Percentiles rank a stretch among this genome's conserved stretches.
Evolutionary conservation across 371 early-diverging fungal species (phyloP).

Genomic region (Apophysomyces trapeziformis): DNA sequence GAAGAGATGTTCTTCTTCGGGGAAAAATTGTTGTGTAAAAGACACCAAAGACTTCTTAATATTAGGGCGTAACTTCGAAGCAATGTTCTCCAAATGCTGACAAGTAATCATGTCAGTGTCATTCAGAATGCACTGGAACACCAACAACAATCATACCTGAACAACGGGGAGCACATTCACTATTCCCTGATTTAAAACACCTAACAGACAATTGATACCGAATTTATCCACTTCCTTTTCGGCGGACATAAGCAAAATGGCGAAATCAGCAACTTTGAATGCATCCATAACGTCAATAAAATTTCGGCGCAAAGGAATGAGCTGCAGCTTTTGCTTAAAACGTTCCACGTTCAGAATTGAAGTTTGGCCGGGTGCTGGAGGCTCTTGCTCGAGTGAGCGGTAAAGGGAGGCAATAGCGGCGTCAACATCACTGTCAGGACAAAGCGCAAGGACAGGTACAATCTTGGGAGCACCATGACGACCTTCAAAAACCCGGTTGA

Average conservation of each 20-base stretch:
- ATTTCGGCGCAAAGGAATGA: conserved; percentile 68
- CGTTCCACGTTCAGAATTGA: conserved; percentile 54
- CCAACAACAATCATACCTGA: conserved; percentile 41
- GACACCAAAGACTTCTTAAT: conserved; percentile 82
- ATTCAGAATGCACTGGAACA: too few relatives aligned
- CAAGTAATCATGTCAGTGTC: conserved; percentile 7
- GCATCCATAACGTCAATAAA: conserved; percentile 85
- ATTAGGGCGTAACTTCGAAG: conserved; percentile 71
- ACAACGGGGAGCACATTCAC: conserved; percentile 74
- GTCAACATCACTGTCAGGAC: conserved; percentile 72
- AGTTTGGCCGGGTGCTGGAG: conserved; percentile 32
- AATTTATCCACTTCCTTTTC: conserved; percentile 92
- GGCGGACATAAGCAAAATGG: conserved; percentile 85
- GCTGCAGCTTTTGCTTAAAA: conserved; percentile 88
- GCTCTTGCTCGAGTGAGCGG: conserved; percentile 54
- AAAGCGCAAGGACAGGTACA: conserved; percentile 78
- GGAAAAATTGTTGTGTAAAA: conserved; percentile 88
- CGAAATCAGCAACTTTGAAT: conserved; percentile 89
- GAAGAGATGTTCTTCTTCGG: conserved; percentile 75
- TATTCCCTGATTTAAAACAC: conserved; percentile 88
- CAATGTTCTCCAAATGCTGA: conserved; percentile 66
- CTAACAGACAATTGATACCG: conserved; percentile 80
- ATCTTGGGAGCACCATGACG: conserved; percentile 86
- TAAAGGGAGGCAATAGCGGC: conserved; percentile 61
- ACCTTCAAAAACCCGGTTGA: conserved; percentile 83